Conservation (phyloP, 164 flowering plant genomes). For the Santalum album region DNA sequence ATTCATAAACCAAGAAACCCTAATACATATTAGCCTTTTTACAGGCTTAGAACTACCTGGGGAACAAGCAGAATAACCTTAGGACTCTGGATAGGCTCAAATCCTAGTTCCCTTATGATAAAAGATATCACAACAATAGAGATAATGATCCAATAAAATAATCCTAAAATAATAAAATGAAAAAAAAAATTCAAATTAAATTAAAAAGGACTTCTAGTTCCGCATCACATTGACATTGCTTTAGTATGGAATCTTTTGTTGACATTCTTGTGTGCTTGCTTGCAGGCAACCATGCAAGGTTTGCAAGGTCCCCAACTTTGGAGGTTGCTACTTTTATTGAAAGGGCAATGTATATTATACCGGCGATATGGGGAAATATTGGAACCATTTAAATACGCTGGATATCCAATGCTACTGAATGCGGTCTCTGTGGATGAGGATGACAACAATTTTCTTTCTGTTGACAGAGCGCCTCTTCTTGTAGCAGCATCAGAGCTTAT, state of each 20-base stretch:
- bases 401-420: conserved; percentile 96
- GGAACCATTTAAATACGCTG: conserved; percentile 99
- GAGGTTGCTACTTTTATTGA: conserved; percentile 88
- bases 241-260: background rate
- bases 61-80: too few relatives aligned
- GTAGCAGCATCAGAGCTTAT: conserved; percentile 95
- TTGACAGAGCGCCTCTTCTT: conserved; percentile 91
- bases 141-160: too few relatives aligned
- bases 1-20: too few relatives aligned
- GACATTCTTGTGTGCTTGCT: conserved; percentile 5
- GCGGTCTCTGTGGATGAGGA: conserved; percentile 93
- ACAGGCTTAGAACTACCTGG: too few relatives aligned
- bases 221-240: too few relatives aligned
- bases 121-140: too few relatives aligned
- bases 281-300: conserved; percentile 98
- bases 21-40: too few relatives aligned
- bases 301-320: conserved; percentile 97
- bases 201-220: too few relatives aligned
- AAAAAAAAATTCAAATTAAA: too few relatives aligned
- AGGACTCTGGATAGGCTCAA: too few relatives aligned
- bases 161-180: too few relatives aligned
- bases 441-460: conserved; percentile 85
- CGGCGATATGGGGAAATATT: conserved; percentile 79
- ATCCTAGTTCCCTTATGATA: too few relatives aligned
- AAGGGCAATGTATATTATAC: conserved; percentile 93